Percentiles rank a stretch among this genome's conserved stretches.
phyloP scores from a whole-genome alignment of 768 basidiomycete species.

The Termitomyces titanicus region DNA sequence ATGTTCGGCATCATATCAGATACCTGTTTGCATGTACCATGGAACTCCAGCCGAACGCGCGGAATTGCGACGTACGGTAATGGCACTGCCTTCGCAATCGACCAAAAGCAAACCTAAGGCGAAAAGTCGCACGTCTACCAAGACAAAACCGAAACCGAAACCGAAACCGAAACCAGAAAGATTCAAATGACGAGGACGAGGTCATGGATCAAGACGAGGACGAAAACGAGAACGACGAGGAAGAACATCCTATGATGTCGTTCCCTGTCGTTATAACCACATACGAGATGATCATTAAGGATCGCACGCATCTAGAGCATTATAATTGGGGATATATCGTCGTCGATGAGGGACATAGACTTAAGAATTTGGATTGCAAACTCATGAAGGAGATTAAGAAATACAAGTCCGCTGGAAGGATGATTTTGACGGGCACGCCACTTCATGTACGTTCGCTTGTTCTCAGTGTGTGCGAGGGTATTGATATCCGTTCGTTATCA shows the following conservation, averaged over 20 bases:
- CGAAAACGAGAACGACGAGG: conserved; percentile 16
- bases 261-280: conserved; percentile 90
- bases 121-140: background rate
- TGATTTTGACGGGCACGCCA: conserved; percentile 96
- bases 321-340: conserved; percentile 91
- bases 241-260: conserved; percentile 14
- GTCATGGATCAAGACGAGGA: conserved; percentile 15
- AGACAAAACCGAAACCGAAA: conserved; percentile 16
- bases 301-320: conserved; percentile 55
- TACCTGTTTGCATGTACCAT: conserved; percentile 89
- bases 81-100: conserved; percentile 34
- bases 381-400: conserved; percentile 89
- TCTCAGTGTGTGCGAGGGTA: background rate
- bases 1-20: conserved; percentile 39
- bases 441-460: conserved; percentile 63
- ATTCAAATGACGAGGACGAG: conserved; percentile 1
- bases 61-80: conserved; percentile 63
- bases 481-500: conserved; percentile 28
- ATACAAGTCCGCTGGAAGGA: conserved; percentile 78
- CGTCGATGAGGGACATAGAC: conserved; percentile 91
- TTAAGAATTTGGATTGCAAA: conserved; percentile 93
- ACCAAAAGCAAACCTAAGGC: conserved; percentile 2
- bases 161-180: background rate
- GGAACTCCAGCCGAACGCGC: conserved; percentile 81
- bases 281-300: conserved; percentile 89